Base-by-base conservation (phyloP, 176 grass and related monocot species). In the Cenchrus americanus region DNA sequence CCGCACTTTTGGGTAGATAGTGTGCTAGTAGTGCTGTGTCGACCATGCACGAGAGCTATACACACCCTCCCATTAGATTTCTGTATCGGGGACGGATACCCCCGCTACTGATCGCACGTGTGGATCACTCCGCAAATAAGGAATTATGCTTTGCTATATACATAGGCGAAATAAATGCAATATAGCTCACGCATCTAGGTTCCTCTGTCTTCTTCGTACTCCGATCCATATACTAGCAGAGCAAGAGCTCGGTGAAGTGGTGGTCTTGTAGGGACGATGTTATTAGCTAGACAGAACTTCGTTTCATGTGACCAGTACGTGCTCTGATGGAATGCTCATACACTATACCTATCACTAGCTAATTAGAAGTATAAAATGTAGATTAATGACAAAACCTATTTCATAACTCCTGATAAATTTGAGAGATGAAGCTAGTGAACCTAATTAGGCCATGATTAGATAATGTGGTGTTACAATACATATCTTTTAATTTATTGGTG, bases 271-370 rank as follows among this genome's bases (percentile, higher is more conserved):
- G 34, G 34, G 34, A 37, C 34, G 34, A 37, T 37, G 34, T 37
- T 37, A 37, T 2, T 37, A 37, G 34, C 34, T 37, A 30, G 27
- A 30, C 27, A 30, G 27, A 37, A 37, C 34, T 6, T 48, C 46
- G 46, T 52, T 12, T 34, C 75, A 57, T 18, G 52, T 52, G 7
- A 78, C 34, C 34, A 37, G 66, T 83, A 71, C 73, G 80, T 69
- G 55, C 53, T 61, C 43, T 42, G 17, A 80, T 75, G 40, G 64
- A 88, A 78, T 79, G 76, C 78, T 83, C 10, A 59, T 74, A n/a
- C n/a, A 65, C 19, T 78, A 80, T 19, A 80, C 14, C 9, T 81
- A 49, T 75, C n/a, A n/a, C n/a, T n/a, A n/a, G n/a, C 27, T 30
- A 30, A 30, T 1, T 30, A 30, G 27, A 30, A 1, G 27, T 30